Conservation (phyloP, 352 stramenopile genomes). For the Globisporangium orthogonon region DNA sequence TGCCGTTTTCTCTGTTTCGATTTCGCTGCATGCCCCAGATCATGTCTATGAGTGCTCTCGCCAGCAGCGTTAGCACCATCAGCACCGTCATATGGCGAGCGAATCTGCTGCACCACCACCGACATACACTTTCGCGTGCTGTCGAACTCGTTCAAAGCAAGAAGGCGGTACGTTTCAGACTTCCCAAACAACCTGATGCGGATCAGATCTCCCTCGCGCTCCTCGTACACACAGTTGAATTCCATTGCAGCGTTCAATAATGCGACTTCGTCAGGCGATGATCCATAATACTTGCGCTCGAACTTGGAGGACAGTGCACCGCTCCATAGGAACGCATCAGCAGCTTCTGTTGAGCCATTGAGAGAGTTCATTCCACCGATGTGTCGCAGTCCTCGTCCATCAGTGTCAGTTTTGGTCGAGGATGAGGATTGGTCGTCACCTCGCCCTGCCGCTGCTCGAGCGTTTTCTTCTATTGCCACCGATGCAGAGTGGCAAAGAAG, state of each 20-base stretch:
- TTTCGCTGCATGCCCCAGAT: conserved; percentile 4
- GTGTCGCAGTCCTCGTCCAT: conserved; percentile 8
- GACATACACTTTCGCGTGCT: conserved; percentile 86
- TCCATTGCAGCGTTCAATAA: conserved; percentile 71
- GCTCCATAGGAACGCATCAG: conserved; percentile 8
- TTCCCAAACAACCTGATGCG: conserved; percentile 73
- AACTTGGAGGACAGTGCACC: conserved; percentile 20
- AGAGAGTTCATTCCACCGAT: conserved; percentile 19
- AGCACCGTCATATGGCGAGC: conserved; percentile 4
- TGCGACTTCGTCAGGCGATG: conserved; percentile 79
- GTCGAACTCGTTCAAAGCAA: conserved; percentile 85
- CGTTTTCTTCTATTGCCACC: conserved; percentile 40
- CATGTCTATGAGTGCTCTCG: background rate
- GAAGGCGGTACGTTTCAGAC: conserved; percentile 61
- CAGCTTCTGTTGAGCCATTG: conserved; percentile 14
- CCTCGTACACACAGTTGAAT: conserved; percentile 78
- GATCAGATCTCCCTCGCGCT: conserved; percentile 68
- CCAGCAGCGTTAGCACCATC: conserved; percentile 3
- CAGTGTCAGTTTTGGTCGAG: conserved; percentile 5
- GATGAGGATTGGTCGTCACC: conserved; percentile 5
- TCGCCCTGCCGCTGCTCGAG: background rate
- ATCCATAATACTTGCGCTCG: conserved; percentile 62
- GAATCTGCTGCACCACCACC: conserved; percentile 58
- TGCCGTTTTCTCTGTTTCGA: conserved; percentile 4
- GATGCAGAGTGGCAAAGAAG: conserved; percentile 79